A percentile compares a stretch with the other conserved stretches of the same genome.
phyloP scores from a whole-genome alignment of 306 rosid genomes.

The Acmispon strigosus region DNA sequence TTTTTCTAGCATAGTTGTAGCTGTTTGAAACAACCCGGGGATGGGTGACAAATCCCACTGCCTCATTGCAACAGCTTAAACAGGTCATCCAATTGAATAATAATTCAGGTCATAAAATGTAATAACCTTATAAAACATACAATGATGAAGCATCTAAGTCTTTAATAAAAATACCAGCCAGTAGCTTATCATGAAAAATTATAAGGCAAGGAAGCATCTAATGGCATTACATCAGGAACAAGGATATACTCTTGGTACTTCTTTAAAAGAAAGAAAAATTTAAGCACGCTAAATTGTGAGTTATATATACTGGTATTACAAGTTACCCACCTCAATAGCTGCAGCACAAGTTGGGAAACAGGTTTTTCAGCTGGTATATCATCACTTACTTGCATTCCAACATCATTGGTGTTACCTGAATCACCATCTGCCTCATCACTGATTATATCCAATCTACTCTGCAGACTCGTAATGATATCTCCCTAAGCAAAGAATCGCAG shows the following conservation, averaged over 20 bases:
- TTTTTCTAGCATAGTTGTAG: background rate
- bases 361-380: conserved; percentile 47
- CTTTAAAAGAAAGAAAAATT: conserved; percentile 6
- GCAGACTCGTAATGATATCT: conserved; percentile 80
- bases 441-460: conserved; percentile 84
- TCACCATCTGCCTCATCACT: conserved; percentile 72
- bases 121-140: conserved; percentile 10
- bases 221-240: conserved; percentile 2
- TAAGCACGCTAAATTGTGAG: background rate
- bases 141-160: background rate
- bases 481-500: conserved; percentile 38
- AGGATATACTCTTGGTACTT: background rate
- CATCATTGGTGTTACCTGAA: conserved; percentile 29
- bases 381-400: conserved; percentile 28
- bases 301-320: background rate
- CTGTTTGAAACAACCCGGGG: background rate
- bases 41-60: background rate
- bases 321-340: conserved; percentile 43
- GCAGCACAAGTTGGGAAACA: conserved; percentile 41
- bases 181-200: background rate
- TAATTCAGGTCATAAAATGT: conserved; percentile 1
- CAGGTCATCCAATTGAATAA: conserved; percentile 1
- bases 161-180: background rate
- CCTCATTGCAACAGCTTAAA: background rate
- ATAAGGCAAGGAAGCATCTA: background rate